Conservation (phyloP, 2,329 filamentous ascomycete genomes). For the Aureobasidium sp. region DNA sequence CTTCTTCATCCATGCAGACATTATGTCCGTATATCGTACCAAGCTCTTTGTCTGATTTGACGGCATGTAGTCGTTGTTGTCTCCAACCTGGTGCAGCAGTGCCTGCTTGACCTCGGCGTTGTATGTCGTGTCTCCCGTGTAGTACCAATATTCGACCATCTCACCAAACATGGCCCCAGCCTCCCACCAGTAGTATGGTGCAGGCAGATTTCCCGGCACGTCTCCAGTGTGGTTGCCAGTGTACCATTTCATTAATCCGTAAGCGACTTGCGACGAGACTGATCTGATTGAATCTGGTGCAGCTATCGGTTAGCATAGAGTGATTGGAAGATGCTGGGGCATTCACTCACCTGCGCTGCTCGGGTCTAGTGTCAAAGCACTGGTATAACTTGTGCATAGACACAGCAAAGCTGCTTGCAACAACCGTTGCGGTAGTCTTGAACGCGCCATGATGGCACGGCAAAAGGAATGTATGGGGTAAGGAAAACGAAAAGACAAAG, state of each 20-base stretch:
- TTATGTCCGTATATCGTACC: background rate
- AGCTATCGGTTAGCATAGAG: background rate
- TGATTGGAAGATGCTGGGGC: background rate
- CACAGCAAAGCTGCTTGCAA: constrained; percentile 14
- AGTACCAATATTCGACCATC: constrained; percentile 63
- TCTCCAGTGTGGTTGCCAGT: constrained; percentile 27
- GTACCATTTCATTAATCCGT: constrained; percentile 30
- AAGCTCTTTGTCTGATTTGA: constrained; percentile 32
- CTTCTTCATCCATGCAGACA: background rate
- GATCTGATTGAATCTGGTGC: constrained; percentile 27
- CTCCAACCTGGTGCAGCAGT: constrained; percentile 54
- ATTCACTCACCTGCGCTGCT: constrained; percentile 7
- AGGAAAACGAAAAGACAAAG: background rate
- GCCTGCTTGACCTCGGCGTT: constrained; percentile 53
- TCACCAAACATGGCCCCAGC: constrained; percentile 57
- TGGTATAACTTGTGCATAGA: background rate
- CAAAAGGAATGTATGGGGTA: constrained; percentile 13
- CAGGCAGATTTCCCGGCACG: constrained; percentile 35
- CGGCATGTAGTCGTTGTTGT: constrained; percentile 54
- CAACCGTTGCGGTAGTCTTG: constrained; percentile 5
- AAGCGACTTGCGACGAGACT: constrained; percentile 27
- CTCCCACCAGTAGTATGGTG: constrained; percentile 71
- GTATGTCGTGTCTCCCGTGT: constrained; percentile 59
- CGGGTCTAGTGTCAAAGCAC: constrained; percentile 6
- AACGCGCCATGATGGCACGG: constrained; percentile 5